Percentiles rank a stretch among this genome's conserved stretches.
Conservation (phyloP, 768 basidiomycete species). For the Suillus variegatus region DNA sequence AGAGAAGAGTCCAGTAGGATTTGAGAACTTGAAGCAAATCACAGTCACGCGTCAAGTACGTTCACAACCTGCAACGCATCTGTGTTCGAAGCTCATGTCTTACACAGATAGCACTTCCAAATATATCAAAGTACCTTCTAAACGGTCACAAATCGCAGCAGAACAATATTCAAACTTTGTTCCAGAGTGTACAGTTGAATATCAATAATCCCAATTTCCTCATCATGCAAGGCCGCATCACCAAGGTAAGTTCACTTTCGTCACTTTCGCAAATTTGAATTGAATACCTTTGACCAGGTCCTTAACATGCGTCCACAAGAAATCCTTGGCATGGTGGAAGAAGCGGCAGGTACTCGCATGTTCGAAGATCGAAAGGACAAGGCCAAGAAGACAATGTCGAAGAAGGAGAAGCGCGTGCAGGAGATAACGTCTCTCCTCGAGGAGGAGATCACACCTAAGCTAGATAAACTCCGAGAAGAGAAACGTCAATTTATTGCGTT, state of each 20-base stretch:
- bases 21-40: conserved; percentile 81
- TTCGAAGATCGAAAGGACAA: conserved; percentile 99
- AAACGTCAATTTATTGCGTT: conserved; percentile 87
- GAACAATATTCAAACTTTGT: conserved; percentile 82
- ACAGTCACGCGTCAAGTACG: conserved; percentile 94
- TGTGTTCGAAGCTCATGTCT: conserved; percentile 3
- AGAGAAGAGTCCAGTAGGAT: conserved; percentile 78
- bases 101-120: conserved; percentile 85
- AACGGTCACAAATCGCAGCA: conserved; percentile 95
- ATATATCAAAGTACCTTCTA: conserved; percentile 90
- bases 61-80: conserved; percentile 1
- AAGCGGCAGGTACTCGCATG: conserved; percentile 98
- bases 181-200: conserved; percentile 96
- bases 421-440: conserved; percentile 78
- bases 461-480: conserved; percentile 86
- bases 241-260: conserved; percentile 61
- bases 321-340: conserved; percentile 97
- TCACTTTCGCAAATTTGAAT: conserved; percentile 2
- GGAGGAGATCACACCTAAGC: conserved; percentile 94
- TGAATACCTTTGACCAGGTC: conserved; percentile 45
- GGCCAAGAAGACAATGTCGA: conserved; percentile 92
- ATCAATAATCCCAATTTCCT: conserved; percentile 99
- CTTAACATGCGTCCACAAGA: conserved; percentile 99
- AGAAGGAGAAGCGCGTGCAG: conserved; percentile 95
- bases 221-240: conserved; percentile 99